These are phyloP conservation scores for Daldinia bambusicola DNA, from an alignment of 495 filamentous ascomycete genomes.

Conservation along the genomic window DNA sequence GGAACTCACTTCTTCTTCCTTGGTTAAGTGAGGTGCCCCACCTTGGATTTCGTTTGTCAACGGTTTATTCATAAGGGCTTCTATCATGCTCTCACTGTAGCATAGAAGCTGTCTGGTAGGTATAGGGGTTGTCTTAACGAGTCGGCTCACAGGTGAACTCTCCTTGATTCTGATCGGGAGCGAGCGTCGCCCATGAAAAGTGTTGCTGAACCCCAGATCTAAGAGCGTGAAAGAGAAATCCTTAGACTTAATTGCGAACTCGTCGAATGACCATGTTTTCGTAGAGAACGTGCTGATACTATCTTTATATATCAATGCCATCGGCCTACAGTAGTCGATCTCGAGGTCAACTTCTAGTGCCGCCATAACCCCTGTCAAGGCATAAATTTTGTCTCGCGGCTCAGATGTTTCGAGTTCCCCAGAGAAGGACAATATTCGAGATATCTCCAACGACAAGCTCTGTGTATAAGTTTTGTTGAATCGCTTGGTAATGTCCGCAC, in stretches of 20 bases:
- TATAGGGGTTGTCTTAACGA: background rate
- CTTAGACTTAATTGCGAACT: background rate
- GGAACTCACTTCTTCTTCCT: background rate
- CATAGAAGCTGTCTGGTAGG: background rate
- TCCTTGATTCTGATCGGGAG: background rate
- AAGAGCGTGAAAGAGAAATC: background rate
- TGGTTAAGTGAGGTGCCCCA: background rate
- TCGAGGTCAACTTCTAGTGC: background rate
- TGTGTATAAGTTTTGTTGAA: background rate
- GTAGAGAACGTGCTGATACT: background rate
- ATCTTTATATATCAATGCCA: background rate
- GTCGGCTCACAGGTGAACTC: background rate
- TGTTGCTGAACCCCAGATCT: background rate
- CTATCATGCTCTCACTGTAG: background rate
- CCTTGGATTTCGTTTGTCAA: no score
- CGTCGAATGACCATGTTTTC: background rate
- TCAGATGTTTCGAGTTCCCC: slow-evolving; percentile 1
- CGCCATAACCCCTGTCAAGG: background rate
- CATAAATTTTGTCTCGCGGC: slow-evolving; percentile 1
- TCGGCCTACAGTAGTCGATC: background rate
- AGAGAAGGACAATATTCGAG: slow-evolving; percentile 3
- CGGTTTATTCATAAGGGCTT: background rate
- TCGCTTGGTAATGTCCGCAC: background rate
- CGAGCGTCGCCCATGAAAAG: background rate
- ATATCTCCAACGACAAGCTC: slow-evolving; percentile 3